These are phyloP conservation scores for Afroboletus lepidellus DNA, from an alignment of 1,284 basidiomycete genomes.

Conservation along the genomic window DNA sequence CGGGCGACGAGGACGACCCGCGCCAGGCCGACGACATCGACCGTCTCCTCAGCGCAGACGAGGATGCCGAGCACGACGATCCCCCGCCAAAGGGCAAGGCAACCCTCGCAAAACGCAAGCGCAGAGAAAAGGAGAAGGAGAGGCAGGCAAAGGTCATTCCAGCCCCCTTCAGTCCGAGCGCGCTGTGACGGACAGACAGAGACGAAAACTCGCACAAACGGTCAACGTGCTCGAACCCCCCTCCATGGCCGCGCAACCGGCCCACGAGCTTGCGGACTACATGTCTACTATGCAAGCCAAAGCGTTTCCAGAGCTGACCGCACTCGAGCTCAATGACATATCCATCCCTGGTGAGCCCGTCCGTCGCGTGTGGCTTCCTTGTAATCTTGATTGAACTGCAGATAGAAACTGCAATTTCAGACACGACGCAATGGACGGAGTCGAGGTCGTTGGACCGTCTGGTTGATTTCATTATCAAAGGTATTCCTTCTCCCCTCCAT, in stretches of 20 bases:
- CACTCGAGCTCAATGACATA: conserved; percentile 70
- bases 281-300: conserved; percentile 61
- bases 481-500: conserved; percentile 35
- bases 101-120: conserved; percentile 59
- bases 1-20: conserved; percentile 52
- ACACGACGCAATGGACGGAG: conserved; percentile 70
- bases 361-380: conserved; percentile 4
- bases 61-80: conserved; percentile 38
- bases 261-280: conserved; percentile 57
- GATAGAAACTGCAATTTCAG: conserved; percentile 68
- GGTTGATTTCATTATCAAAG: conserved; percentile 68
- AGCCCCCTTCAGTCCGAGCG: conserved; percentile 15
- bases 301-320: conserved; percentile 60
- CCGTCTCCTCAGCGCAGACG: conserved; percentile 45
- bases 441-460: conserved; percentile 68
- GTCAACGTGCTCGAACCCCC: conserved; percentile 39
- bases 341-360: conserved; percentile 62
- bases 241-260: conserved; percentile 57
- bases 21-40: conserved; percentile 41
- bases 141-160: conserved; percentile 56
- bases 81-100: conserved; percentile 29
- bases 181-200: conserved; percentile 41
- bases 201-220: conserved; percentile 55
- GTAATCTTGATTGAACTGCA: conserved; percentile 47
- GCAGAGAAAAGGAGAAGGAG: conserved; percentile 69